Conservation (phyloP, 257 asterid genomes). For the Przewalskia tangutica region DNA sequence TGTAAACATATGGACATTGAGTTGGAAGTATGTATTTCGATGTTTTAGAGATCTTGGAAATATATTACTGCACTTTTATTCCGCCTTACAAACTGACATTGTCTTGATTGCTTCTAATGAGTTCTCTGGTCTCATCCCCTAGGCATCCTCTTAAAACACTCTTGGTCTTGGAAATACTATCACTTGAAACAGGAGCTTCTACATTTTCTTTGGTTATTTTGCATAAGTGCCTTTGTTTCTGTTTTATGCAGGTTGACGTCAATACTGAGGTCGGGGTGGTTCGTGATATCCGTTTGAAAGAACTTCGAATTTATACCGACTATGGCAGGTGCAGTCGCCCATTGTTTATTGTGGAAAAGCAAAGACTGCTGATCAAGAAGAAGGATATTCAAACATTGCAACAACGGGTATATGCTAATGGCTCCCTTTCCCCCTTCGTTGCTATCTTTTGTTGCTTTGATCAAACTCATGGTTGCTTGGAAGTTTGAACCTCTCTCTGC, state of each 20-base stretch:
- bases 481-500: background rate
- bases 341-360: slow-evolving; percentile 88
- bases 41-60: background rate
- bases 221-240: background rate
- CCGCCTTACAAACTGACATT: background rate
- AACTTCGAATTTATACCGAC: slow-evolving; percentile 87
- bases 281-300: slow-evolving; percentile 87
- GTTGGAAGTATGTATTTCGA: background rate
- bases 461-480: background rate
- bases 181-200: background rate
- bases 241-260: slow-evolving; percentile 66
- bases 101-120: background rate
- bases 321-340: slow-evolving; percentile 99
- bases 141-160: background rate
- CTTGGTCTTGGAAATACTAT: background rate
- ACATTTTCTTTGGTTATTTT: background rate
- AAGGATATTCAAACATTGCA: slow-evolving; percentile 78
- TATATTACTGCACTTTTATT: too few relatives aligned
- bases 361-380: slow-evolving; percentile 77
- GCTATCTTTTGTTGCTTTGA: background rate
- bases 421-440: background rate
- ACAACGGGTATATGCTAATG: slow-evolving; percentile 58
- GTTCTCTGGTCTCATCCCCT: background rate
- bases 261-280: slow-evolving; percentile 99
- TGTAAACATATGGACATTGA: background rate